Evolutionary conservation across 78 protist species (phyloP).

Genomic region (Dictyostelium brefeldianum): DNA sequence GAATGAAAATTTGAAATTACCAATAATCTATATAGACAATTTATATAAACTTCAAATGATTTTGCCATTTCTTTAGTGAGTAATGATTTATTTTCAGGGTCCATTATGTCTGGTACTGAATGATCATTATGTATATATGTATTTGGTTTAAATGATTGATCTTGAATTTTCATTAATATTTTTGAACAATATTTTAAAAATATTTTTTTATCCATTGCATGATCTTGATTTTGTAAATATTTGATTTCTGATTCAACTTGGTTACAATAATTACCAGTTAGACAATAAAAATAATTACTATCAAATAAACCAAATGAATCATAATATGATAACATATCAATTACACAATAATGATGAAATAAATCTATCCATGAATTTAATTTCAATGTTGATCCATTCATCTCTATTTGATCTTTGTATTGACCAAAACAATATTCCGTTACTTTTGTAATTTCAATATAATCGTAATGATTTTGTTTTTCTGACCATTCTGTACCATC

Average conservation of each 20-base stretch:
- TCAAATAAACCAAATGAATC: not conserved
- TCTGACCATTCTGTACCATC: not conserved
- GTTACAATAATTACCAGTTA: not conserved
- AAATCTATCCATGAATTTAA: conserved; percentile 1
- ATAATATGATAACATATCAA: conserved; percentile 18
- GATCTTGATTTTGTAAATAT: not conserved
- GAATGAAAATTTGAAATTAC: not conserved
- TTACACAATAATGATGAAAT: conserved; percentile 13
- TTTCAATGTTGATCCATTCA: not conserved
- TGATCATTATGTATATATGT: not conserved
- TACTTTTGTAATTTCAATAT: not conserved
- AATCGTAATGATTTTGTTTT: conserved; percentile 3
- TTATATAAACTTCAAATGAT: not conserved
- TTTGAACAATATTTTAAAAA: not conserved
- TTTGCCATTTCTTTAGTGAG: not conserved
- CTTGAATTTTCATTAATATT: not conserved
- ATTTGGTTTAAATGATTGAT: conserved; percentile 5
- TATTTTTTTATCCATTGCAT: not conserved
- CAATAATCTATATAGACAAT: not conserved
- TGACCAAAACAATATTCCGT: not conserved
- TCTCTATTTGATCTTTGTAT: not conserved
- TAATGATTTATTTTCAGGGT: not conserved
- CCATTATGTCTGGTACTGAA: not conserved
- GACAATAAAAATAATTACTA: not conserved
- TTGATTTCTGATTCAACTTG: not conserved